Conservation (phyloP, 2,329 filamentous ascomycete species). For the Diaporthe helianthi region DNA sequence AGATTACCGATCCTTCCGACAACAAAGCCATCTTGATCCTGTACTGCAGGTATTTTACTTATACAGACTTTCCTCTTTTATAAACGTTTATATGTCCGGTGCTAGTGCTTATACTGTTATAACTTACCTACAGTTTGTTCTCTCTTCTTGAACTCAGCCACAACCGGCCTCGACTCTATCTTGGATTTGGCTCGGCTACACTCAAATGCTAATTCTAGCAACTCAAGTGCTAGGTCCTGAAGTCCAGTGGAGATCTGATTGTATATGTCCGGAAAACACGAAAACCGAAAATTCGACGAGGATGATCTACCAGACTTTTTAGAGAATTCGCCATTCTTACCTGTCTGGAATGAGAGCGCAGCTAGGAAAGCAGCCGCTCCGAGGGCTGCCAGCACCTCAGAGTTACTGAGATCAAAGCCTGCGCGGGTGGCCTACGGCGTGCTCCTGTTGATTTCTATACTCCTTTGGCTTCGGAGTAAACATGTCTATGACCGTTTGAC, state of each 20-base stretch:
- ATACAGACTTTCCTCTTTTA: neutral
- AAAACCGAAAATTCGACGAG: slow-evolving; percentile 1
- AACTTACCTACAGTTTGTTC: too few species aligned
- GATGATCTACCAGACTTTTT: slow-evolving; percentile 21
- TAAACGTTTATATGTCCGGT: neutral
- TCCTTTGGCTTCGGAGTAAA: neutral
- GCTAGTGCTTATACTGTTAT: neutral
- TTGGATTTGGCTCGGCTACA: neutral
- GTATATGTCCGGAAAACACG: neutral
- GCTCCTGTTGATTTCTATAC: neutral
- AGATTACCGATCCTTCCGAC: slow-evolving; percentile 16
- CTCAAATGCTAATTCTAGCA: too few species aligned
- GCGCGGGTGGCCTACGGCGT: slow-evolving; percentile 4
- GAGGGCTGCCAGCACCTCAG: neutral
- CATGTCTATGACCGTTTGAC: slow-evolving; percentile 12
- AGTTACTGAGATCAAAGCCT: slow-evolving; percentile 25
- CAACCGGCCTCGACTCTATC: neutral
- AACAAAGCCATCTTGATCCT: neutral
- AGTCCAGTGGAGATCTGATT: too few species aligned
- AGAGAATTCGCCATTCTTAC: slow-evolving; percentile 23
- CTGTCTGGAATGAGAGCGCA: slow-evolving; percentile 6
- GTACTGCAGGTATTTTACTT: neutral
- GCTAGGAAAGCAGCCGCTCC: neutral
- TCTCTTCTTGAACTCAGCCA: neutral
- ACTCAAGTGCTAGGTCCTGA: too few species aligned